Evolutionary conservation across 306 rosid species (phyloP), one percentile per base, ranked within the genome.

Genomic region (Pterocarpus macrocarpus): DNA sequence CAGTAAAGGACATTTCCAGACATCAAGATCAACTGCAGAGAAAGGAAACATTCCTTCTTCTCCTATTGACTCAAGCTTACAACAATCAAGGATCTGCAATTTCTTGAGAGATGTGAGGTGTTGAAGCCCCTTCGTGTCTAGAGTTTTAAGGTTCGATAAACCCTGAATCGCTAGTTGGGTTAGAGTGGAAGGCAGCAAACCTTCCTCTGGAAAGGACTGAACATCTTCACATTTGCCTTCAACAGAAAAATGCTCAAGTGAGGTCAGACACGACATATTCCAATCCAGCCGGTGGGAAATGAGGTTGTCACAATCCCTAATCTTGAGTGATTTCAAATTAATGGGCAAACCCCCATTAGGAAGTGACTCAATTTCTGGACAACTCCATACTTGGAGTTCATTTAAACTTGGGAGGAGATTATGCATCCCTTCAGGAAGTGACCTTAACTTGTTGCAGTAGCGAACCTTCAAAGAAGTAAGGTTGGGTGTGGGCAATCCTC

Each of bases 1-100:
- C 38, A 79, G 53, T 50, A 69, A 45, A 59, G 77, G 83, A 79
- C 86, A 86, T 28, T 53, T 61, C 44, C 56, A 68, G 35, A 86
- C 34, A 15, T 30, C 43, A 16, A 82, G 82, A 45, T 32, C 41
- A 10, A 36, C 28, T 22, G 73, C 2, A 39, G 82, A 79, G 52
- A 66, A 3, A 3, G 84, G 86, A 39, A 75, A 61, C 14, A 69
- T 41, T 5, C 81, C 86, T 5, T 33, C 64, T 49, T 82, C 75
- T 53, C 57, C 77, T 38, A 75, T n/a, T 17, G 80, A 79, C 57
- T 13, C 49, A 22, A 82, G 84, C 55, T 73, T 77, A 7, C 76
- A 39, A 35, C 86, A 82, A 55, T 32, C 41, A 74, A 71, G 58
- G 45, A 82, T 74, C 55, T 44, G 36, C 45, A 86, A 8, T 12